Evolutionary conservation across 768 basidiomycete species (phyloP), one percentile per base, ranked within the genome.

Genomic region (Lentinula aciculospora): DNA sequence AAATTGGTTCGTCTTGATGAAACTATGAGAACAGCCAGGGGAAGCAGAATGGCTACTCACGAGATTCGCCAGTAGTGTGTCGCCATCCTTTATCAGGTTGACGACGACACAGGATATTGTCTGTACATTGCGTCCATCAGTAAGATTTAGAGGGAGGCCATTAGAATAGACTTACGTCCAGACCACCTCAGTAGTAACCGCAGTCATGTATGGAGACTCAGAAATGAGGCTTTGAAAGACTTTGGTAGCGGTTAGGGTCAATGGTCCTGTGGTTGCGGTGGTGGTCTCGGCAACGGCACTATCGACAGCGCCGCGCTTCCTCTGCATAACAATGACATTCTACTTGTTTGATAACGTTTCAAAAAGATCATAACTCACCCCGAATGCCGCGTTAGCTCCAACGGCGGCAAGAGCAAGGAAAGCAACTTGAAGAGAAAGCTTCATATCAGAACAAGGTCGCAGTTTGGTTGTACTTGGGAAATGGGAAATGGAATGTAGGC

Each of bases 101-200:
- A 48, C 9, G 49, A 50, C 7, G 49, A 50, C 27, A 21, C 49
- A 19, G 49, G 49, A 19, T 32, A 50, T 50, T 50, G 49, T 50
- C 49, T 50, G 17, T 23, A 29, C 5, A 15, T 19, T 8, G 23
- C 15, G 17, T 19, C 15, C 6, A 4, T 32, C 29, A 50, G 19
- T 32, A 29, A 32, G n/a, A 36, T n/a, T 29, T 3, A 34, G 29
- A n/a, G n/a, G n/a, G n/a, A n/a, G n/a, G n/a, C n/a, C 28, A n/a
- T 9, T 1, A 4, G 12, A 13, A 31, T 39, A 31, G 37, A 66
- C 71, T 63, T 59, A 72, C 70, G 71, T 73, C 72, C 72, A 73
- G 23, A 60, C 57, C 19, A 67, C 27, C 19, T 66, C 66, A n/a
- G 63, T 63, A 2, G 72, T 72, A n/a, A 37, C 55, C 21, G 67